These are phyloP conservation scores for Suillus americanus DNA, from an alignment of 768 basidiomycete genomes.

Conservation along the genomic window DNA sequence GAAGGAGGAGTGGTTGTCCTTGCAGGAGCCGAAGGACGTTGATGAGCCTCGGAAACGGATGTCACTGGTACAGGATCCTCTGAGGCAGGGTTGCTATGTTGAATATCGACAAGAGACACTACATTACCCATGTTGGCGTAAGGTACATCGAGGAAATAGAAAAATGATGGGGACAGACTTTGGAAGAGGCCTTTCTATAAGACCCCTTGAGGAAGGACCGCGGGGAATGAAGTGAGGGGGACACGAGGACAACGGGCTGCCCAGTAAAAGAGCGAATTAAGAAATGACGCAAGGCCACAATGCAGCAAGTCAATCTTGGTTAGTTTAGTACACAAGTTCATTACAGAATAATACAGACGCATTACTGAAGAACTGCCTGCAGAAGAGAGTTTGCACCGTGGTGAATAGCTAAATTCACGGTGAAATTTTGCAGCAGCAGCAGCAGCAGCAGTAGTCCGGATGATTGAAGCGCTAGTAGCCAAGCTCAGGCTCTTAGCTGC, in stretches of 20 bases:
- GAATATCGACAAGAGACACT: constrained; percentile 33
- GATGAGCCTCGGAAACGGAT: not conserved
- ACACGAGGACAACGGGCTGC: constrained; percentile 30
- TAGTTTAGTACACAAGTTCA: constrained; percentile 21
- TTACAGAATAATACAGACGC: constrained; percentile 13
- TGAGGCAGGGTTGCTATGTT: constrained; percentile 19
- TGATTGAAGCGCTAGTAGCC: not conserved
- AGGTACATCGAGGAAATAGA: constrained; percentile 14
- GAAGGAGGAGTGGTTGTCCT: constrained; percentile 28
- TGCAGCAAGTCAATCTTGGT: constrained; percentile 11
- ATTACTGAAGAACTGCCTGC: constrained; percentile 14
- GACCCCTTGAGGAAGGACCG: constrained; percentile 22
- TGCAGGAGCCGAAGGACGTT: constrained; percentile 8
- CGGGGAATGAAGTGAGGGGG: constrained; percentile 26
- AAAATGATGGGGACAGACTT: constrained; percentile 22
- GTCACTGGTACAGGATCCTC: constrained; percentile 13
- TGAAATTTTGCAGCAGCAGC: constrained; percentile 5
- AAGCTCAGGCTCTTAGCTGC: not conserved
- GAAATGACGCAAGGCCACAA: constrained; percentile 24
- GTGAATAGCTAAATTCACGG: constrained; percentile 7
- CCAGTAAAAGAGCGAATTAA: constrained; percentile 19
- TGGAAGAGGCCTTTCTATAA: constrained; percentile 20
- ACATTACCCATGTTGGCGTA: constrained; percentile 26
- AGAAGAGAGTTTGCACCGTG: constrained; percentile 5
- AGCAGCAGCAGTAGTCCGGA: not conserved